Conservation (phyloP, 345 rosid species). For the Bruguiera gymnorhiza region DNA sequence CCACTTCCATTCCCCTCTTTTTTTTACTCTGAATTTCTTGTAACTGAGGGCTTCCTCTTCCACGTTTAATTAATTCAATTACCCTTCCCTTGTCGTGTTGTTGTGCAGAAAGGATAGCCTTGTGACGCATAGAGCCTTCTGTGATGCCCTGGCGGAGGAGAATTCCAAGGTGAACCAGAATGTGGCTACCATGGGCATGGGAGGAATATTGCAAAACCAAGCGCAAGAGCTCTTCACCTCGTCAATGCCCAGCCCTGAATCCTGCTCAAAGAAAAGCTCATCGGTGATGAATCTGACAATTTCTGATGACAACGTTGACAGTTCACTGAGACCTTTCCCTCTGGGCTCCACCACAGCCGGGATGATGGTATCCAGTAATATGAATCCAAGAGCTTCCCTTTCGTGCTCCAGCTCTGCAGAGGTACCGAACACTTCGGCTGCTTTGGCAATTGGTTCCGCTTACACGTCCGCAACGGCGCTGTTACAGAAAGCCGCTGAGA, state of each 20-base stretch:
- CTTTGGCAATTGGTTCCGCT: conserved; percentile 25
- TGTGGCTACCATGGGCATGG: conserved; percentile 8
- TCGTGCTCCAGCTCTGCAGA: conserved; percentile 11
- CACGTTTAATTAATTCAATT: too few species aligned
- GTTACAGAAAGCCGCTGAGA: conserved; percentile 57
- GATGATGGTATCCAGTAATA: conserved; percentile 21
- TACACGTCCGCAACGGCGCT: conserved; percentile 57
- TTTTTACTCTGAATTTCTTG: too few species aligned
- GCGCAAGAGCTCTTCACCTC: conserved; percentile 34
- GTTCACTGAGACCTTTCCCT: conserved; percentile 28
- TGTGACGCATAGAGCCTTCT: conserved; percentile 60
- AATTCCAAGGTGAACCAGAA: conserved; percentile 40
- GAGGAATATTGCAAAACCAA: conserved; percentile 34
- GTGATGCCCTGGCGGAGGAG: conserved; percentile 57
- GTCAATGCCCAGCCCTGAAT: conserved; percentile 32
- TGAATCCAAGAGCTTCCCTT: conserved; percentile 23
- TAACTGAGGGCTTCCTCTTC: too few species aligned
- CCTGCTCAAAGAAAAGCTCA: conserved; percentile 31
- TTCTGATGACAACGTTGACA: conserved; percentile 24
- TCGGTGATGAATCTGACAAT: conserved; percentile 30
- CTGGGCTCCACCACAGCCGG: conserved; percentile 30
- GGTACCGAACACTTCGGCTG: conserved; percentile 24
- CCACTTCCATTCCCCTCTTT: too few species aligned
- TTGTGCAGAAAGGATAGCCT: conserved; percentile 54
- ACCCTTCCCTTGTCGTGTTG: background rate